Base-by-base conservation (phyloP, 2,329 filamentous ascomycete species). In the Cladobotryum protrusum region DNA sequence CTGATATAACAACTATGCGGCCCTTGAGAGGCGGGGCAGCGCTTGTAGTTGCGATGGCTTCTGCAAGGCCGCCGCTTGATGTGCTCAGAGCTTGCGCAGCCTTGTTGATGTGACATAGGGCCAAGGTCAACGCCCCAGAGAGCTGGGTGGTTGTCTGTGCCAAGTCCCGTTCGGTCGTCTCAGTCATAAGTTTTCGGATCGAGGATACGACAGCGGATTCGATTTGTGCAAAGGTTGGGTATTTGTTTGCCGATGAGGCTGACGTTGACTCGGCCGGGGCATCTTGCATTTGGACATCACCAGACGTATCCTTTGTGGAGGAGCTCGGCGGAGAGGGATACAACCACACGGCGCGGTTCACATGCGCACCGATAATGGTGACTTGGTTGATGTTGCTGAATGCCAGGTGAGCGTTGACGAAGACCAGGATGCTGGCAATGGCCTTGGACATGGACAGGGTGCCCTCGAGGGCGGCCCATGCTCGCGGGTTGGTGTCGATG, bases 401-500 rank as follows among this genome's bases (percentile, higher is more conserved):
- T 57, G 93, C 90, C 32, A 99, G 79, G 65, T 99, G 95, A 49
- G 92, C 89, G 68, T 99, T 97, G 72, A 96, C 85, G 72, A 96
- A 97, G 73, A 99, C 86, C 62, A 97, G 85, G 56, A 97, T 80
- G 70, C 92, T 82, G 54, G 92, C 89, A 53, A 99, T 76, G 54
- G 89, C 89, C 62, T 86, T 85, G 45, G 87, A 87, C 53, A 99
- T 80, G 24, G 92, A 83, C 7, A 97, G 82, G 32, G 80, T 81
- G 50, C 82, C 71, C 53, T 84, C 76, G 41, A 97, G 80, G 53
- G 88, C 77, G 6, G 88, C 83, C 93, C 93, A 96, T 60, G 93
- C 91, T 60, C 91, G 87, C 2, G 93, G 93, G 66, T 99, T 99
- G 20, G 92, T 96, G 73, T 99, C 93, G 72, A 99, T 80, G 62